A percentile compares a stretch with the other conserved stretches of the same genome.
phyloP scores from a whole-genome alignment of 2,329 filamentous ascomycete genomes.

The Acephala macrosclerotiorum region DNA sequence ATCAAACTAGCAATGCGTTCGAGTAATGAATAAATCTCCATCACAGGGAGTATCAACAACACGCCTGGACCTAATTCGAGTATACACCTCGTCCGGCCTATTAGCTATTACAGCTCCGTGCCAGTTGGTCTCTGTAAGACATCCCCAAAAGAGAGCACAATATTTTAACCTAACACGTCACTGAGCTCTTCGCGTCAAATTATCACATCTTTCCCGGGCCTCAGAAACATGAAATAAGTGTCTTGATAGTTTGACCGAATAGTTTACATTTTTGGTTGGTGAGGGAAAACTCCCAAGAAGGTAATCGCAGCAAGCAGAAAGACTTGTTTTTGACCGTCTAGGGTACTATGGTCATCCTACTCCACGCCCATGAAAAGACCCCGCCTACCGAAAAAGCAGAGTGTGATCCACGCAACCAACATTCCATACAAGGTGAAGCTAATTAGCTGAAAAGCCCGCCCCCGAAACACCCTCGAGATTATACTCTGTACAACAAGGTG shows the following conservation, averaged over 20 bases:
- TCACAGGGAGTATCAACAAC: no score
- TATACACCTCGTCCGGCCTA: no score
- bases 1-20: no score
- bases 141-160: no score
- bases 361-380: neutral
- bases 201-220: neutral
- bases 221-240: neutral
- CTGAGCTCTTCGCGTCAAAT: neutral
- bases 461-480: neutral
- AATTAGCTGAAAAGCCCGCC: neutral
- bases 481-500: conserved; percentile 8
- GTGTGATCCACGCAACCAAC: neutral
- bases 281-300: neutral
- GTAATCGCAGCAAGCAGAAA: neutral
- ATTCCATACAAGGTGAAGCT: neutral
- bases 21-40: no score
- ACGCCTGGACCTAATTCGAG: no score
- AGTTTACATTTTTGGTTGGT: conserved; percentile 3
- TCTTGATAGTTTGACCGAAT: neutral
- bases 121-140: no score
- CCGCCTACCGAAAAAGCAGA: neutral
- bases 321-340: conserved; percentile 4
- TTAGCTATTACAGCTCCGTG: no score
- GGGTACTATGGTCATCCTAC: neutral
- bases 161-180: no score